Evolutionary conservation across 345 rosid species (phyloP), one percentile per base, ranked within the genome.

Genomic region (Adansonia digitata): DNA sequence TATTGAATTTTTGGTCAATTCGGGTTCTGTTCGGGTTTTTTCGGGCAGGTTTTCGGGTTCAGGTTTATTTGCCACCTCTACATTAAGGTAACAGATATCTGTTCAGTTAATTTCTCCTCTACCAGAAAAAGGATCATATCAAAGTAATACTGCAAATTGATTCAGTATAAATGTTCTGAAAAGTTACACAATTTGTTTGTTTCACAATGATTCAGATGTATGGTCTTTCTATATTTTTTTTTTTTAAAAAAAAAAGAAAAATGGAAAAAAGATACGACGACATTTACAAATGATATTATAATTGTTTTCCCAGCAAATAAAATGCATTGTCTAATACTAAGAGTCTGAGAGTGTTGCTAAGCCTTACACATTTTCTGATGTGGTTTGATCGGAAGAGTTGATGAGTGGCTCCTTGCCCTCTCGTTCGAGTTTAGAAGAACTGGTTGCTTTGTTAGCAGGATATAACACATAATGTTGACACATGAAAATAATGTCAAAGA

Each of bases 401-500:
- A 88, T 75, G 60, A 90, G 86, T n/a, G 93, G 89, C 75, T 89
- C 97, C 49, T 37, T 69, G 1, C 74, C 64, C 11, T 84, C 94
- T 68, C 82, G 69, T 27, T 49, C 69, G 27, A 68, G 52, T 81
- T 88, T 88, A 24, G 51, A 8, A 63, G 75, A 20, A 39, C 71
- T 46, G 8, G 55, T 22, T 42, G 12, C 26, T 80, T 80, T 85
- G 82, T 77, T 91, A 56, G 81, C 79, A 27, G 87, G 91, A 78
- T 93, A 93, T 72, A 95, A 77, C 74, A 91, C 81, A 77, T 78
- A 93, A 80, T 95, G 99, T 79, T 95, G 98, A 69, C 78, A 76
- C 90, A 95, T 91, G 92, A 93, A 93, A 65, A 95, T 78, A 55
- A 93, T 76, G 76, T 95, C 98, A 73, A 93, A 95, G 85, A 82